A percentile compares a stretch with the other conserved stretches of the same genome.
phyloP scores from a whole-genome alignment of 495 filamentous ascomycete species.

The Arthonia radiata region DNA sequence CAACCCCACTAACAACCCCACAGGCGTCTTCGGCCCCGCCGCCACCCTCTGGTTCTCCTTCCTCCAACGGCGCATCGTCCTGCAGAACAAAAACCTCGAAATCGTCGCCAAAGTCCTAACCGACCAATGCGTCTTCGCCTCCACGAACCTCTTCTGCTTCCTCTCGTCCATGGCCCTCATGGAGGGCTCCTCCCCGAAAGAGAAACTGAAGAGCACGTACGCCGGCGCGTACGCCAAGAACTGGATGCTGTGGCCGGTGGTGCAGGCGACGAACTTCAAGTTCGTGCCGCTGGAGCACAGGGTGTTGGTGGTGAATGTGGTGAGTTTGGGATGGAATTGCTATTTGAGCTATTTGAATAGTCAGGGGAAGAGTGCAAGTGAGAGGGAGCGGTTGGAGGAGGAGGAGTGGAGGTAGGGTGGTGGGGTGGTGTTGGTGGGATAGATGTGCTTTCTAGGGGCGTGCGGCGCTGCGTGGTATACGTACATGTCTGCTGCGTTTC shows the following conservation, averaged over 20 bases:
- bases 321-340: slow-evolving; percentile 81
- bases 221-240: slow-evolving; percentile 49
- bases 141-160: slow-evolving; percentile 58
- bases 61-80: slow-evolving; percentile 40
- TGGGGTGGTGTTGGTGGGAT: too few species aligned
- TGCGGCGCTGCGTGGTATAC: too few species aligned
- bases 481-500: too few species aligned
- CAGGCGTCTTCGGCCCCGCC: slow-evolving; percentile 73
- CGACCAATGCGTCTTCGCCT: slow-evolving; percentile 76
- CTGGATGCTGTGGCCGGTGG: slow-evolving; percentile 77
- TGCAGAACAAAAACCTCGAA: slow-evolving; percentile 39
- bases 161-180: slow-evolving; percentile 66
- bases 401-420: too few species aligned
- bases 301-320: slow-evolving; percentile 69
- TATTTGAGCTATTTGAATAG: slow-evolving; percentile 71
- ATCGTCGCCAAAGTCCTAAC: slow-evolving; percentile 55
- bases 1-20: slow-evolving; percentile 2
- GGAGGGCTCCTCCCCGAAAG: slow-evolving; percentile 45
- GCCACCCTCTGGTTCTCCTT: slow-evolving; percentile 77
- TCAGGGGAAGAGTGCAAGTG: too few species aligned
- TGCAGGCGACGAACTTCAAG: slow-evolving; percentile 79
- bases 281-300: slow-evolving; percentile 69
- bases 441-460: too few species aligned
- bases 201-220: slow-evolving; percentile 50
- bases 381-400: too few species aligned